Base-by-base conservation (phyloP, 1,284 basidiomycete species). In the Cryptococcus sp. region DNA sequence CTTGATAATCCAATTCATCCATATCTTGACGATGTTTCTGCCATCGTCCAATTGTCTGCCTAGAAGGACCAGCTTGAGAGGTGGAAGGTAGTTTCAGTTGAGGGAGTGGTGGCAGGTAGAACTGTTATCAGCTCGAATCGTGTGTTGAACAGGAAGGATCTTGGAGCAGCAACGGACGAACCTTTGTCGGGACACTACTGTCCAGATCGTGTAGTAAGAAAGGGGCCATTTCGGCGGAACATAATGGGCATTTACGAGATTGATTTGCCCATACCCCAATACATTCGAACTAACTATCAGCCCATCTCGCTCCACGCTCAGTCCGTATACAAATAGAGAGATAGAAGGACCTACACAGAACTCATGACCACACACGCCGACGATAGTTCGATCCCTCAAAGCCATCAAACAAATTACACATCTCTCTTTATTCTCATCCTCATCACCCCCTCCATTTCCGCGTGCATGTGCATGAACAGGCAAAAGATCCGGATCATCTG, bases 231-330 rank as follows among this genome's bases (percentile, higher is more conserved):
- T 79, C 72, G 50, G 85, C 83, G 0, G 85, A 82, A 71, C 90
- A 94, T 1, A 94, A 77, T 0, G 90, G 90, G 67, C 90, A 94
- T 50, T 72, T 52, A 44, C 70, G 57, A 4, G 55, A 77, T 78
- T 74, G 69, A 84, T 88, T 86, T 32, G 86, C 81, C 90, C 89
- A 92, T 1, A 89, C 76, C 42, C 86, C 77, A 16, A 92, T 80
- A 69, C 90, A 93, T 54, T 87, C 86, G 61, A 92, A 91, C 90
- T 76, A 42, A 39, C 11, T 16, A 49, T 56, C 44, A 61, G 53
- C 59, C 36, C 14, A 41, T 14, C 11, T 41, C 19, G 39, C 39
- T 19, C 7, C 18, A 7, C 39, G 18, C 39, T n/a, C n/a, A n/a
- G n/a, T n/a, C n/a, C n/a, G n/a, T n/a, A n/a, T n/a, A 36, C 10